Conservation (phyloP, 805 yeast genomes). For the Yarrowia sp. region DNA sequence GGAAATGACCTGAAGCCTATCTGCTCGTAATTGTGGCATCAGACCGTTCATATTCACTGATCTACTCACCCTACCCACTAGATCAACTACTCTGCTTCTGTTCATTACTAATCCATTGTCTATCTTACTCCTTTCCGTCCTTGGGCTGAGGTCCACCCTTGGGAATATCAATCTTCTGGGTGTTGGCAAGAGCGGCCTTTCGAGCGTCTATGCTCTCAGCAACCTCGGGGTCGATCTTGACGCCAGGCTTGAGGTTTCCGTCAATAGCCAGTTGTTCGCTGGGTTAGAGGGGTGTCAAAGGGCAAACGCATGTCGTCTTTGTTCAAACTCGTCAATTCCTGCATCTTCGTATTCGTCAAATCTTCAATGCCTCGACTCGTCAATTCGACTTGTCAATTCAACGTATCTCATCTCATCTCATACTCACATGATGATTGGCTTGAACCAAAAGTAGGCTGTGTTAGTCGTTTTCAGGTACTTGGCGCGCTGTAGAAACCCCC, state of each 20-base stretch:
- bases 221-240: conserved; percentile 35
- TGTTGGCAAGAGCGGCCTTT: conserved; percentile 23
- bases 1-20: too few relatives aligned
- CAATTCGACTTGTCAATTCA: too few relatives aligned
- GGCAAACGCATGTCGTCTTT: too few relatives aligned
- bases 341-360: too few relatives aligned
- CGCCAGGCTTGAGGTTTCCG: conserved; percentile 37
- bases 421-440: conserved; percentile 39
- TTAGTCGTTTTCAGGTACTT: background rate
- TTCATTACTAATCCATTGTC: background rate
- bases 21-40: too few relatives aligned
- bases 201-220: conserved; percentile 26
- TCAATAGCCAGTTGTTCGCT: conserved; percentile 37
- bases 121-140: conserved; percentile 13
- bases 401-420: too few relatives aligned
- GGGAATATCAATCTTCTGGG: conserved; percentile 9
- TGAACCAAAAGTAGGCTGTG: conserved; percentile 39
- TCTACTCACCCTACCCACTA: too few relatives aligned
- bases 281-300: background rate
- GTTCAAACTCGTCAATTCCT: too few relatives aligned
- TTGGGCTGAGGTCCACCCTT: conserved; percentile 30
- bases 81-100: background rate
- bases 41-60: too few relatives aligned
- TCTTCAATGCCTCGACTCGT: too few relatives aligned
- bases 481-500: background rate